Percentiles rank a stretch among this genome's conserved stretches.
Evolutionary conservation across 768 basidiomycete genomes (phyloP).

Genomic region (Ramaria sp.): DNA sequence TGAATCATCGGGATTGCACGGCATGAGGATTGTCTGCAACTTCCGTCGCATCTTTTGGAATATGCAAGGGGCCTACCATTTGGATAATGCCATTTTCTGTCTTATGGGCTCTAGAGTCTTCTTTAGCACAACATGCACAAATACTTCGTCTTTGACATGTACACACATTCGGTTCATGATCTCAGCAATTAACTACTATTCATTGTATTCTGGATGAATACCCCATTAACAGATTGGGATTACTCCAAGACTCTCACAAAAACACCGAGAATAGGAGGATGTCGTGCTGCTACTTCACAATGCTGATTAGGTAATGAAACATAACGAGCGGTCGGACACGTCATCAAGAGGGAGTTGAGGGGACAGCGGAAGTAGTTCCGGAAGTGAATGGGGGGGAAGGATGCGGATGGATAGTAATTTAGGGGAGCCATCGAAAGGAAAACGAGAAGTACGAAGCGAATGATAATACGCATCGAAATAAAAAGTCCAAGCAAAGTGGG

Average conservation of each 20-base stretch:
- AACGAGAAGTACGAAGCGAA: constrained; percentile 1
- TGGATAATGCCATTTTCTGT: too few relatives aligned
- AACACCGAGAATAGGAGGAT: not conserved
- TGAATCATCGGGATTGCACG: too few relatives aligned
- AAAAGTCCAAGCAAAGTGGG: constrained; percentile 3
- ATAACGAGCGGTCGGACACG: constrained; percentile 1
- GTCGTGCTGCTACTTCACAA: constrained; percentile 1
- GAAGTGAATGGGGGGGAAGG: not conserved
- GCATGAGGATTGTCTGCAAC: too few relatives aligned
- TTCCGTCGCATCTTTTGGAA: too few relatives aligned
- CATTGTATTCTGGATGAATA: too few relatives aligned
- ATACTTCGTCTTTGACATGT: too few relatives aligned
- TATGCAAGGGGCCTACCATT: too few relatives aligned
- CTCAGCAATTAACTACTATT: too few relatives aligned
- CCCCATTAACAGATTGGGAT: too few relatives aligned
- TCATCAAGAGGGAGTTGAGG: not conserved
- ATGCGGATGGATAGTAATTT: not conserved
- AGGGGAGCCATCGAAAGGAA: not conserved
- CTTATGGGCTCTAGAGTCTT: too few relatives aligned
- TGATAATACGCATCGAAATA: constrained; percentile 4
- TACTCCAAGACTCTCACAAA: not conserved
- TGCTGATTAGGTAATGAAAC: constrained; percentile 4
- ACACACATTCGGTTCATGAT: too few relatives aligned
- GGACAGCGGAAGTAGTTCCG: constrained; percentile 1
- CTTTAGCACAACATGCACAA: too few relatives aligned